Evolutionary conservation across 2,329 filamentous ascomycete genomes (phyloP), one percentile per base, ranked within the genome.

Genomic region (Epichloe baconii): DNA sequence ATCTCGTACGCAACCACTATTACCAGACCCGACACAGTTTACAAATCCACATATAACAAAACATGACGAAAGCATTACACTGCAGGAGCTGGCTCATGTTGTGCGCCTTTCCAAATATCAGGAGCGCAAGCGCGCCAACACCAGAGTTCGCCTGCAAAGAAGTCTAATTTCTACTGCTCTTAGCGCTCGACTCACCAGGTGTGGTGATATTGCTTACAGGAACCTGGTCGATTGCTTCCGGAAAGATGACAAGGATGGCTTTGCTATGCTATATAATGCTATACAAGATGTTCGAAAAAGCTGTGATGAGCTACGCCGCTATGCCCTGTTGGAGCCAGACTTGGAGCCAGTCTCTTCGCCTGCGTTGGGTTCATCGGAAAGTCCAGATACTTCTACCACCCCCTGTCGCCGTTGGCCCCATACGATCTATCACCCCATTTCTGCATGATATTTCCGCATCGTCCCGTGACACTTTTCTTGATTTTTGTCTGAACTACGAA

Each of bases 401-500:
- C 71, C 64, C 68, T 51, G 66, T 69, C 54, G 67, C 66, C 48
- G 57, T 66, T 49, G 61, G 59, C 15, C 58, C 61, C 50, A 62
- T 71, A 19, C 63, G 66, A 54, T 70, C 73, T 43, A 67, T 72
- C 36, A 66, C 70, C 1, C 79, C 80, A 1, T 85, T 85, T 58
- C 69, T 86, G 49, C 79, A 85, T 64, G 82, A 89, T 61, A 78
- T 97, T 47, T 86, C 89, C 48, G 74, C 80, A 52, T 82, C 85
- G 55, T 82, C 88, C 51, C 77, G 87, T 62, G 80, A 88, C 54
- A 80, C 83, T 43, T 80, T 96, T 53, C 65, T 96, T 53, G 79
- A 82, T 91, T 97, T 62, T 71, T 97, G 59, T 83, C 80, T 47
- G 80, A 88, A 66, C 78, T 96, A 55, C 82, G 91, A 59, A 89